Conservation (phyloP, 768 basidiomycete species). For the Suillus occidentalis region DNA sequence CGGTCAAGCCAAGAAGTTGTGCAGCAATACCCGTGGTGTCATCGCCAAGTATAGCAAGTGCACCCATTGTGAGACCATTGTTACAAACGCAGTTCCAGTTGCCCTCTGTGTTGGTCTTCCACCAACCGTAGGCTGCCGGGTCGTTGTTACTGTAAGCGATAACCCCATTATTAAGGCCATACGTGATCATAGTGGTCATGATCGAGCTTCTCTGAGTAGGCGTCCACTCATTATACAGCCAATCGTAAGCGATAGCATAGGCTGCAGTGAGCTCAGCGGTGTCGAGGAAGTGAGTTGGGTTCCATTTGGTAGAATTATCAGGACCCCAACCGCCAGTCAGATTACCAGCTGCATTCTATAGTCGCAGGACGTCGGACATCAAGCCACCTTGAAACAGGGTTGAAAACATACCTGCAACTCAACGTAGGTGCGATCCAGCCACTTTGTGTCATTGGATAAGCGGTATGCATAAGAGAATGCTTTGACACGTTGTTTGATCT, state of each 20-base stretch:
- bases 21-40: conserved; percentile 73
- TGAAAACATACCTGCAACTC: conserved; percentile 73
- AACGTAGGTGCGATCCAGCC: conserved; percentile 81
- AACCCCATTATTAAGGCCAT: conserved; percentile 73
- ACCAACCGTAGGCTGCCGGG: conserved; percentile 63
- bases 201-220: conserved; percentile 70
- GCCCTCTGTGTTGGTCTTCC: conserved; percentile 68
- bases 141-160: conserved; percentile 45
- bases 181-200: conserved; percentile 67
- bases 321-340: conserved; percentile 68
- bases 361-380: background rate
- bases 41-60: conserved; percentile 87
- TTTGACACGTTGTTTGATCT: conserved; percentile 89
- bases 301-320: conserved; percentile 70
- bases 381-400: background rate
- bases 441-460: conserved; percentile 90
- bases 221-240: conserved; percentile 87
- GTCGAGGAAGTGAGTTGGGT: conserved; percentile 89
- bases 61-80: conserved; percentile 81
- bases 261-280: conserved; percentile 86
- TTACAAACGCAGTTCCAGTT: conserved; percentile 99
- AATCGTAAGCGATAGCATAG: conserved; percentile 93
- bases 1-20: conserved; percentile 63
- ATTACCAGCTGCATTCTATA: conserved; percentile 75
- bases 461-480: conserved; percentile 88